Evolutionary conservation across 805 yeast species (phyloP), one percentile per base, ranked within the genome.

Genomic region (Saccharomyces eubayanus): DNA sequence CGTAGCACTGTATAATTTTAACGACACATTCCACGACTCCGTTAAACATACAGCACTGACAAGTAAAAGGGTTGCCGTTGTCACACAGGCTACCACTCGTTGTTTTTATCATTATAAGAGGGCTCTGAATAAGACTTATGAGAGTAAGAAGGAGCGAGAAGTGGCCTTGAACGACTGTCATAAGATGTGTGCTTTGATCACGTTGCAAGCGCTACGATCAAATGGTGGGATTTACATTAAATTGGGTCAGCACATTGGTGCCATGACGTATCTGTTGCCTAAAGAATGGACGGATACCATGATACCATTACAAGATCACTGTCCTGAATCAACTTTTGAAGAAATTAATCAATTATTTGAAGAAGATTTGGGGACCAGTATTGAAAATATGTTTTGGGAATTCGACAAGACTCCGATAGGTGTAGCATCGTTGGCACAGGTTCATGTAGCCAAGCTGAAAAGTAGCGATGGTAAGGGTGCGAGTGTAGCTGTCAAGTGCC

Each of bases 351-450:
- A 74, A 14, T 79, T 94, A 86, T 83, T 94, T 61, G 62, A 66
- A 48, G 64, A 68, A 2, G 99, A 94, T 67, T 72, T 87, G 57
- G 90, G 90, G 1, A 60, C 65, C 12, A 56, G 74, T 1, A 65
- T 92, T 12, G 78, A 76, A 20, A 94, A 87, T 0, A 59, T 82
- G 46, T 94, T 94, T 67, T 67, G 72, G 9, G 81, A 77, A 43
- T 88, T 94, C 63, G 79, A 85, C 55, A 77, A 79, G 0, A 69
- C 66, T 9, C 99, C 99, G 0, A 83, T 94, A 46, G 99, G 99
- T 1, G 95, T 89, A 5, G 99, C 99, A 0, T 89, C 97, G 0
- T 75, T 94, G 59, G 99, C 99, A 0, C 99, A 94, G 65, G 99
- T 94, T 5, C 98, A 94, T 71, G 72, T 75, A 27, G 99, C 95